A percentile compares a stretch with the other conserved stretches of the same genome.
Conservation (phyloP, 495 filamentous ascomycete species). For the Tuber brumale region DNA sequence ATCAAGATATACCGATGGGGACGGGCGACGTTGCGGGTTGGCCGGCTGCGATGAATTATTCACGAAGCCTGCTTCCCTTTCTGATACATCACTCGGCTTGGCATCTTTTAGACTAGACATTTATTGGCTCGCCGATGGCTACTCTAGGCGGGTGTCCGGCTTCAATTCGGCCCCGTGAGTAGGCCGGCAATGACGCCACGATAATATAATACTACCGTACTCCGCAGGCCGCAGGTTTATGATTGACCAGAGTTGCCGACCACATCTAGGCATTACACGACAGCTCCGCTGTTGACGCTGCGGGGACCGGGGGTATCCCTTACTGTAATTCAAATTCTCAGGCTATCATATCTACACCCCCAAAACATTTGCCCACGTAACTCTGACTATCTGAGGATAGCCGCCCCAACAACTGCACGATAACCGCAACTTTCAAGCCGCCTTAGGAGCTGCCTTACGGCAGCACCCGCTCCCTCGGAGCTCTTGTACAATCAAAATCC, state of each 20-base stretch:
- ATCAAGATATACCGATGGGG: too few relatives aligned
- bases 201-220: too few relatives aligned
- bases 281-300: background rate
- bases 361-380: background rate
- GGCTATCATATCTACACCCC: background rate
- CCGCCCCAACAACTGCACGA: background rate
- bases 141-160: too few relatives aligned
- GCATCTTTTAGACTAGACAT: too few relatives aligned
- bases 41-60: too few relatives aligned
- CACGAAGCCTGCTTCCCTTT: too few relatives aligned
- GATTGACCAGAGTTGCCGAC: background rate
- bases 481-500: conserved; percentile 20
- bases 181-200: too few relatives aligned
- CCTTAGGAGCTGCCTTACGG: background rate
- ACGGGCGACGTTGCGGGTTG: too few relatives aligned
- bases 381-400: background rate
- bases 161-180: too few relatives aligned
- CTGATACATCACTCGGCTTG: too few relatives aligned
- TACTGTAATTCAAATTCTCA: background rate
- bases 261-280: background rate
- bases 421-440: background rate
- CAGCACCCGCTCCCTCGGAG: conserved; percentile 15
- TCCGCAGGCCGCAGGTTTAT: background rate
- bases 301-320: background rate
- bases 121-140: too few relatives aligned